phyloP scores from a whole-genome alignment of 2,329 filamentous ascomycete genomes.

The Neopestalotiopsis clavispora region DNA sequence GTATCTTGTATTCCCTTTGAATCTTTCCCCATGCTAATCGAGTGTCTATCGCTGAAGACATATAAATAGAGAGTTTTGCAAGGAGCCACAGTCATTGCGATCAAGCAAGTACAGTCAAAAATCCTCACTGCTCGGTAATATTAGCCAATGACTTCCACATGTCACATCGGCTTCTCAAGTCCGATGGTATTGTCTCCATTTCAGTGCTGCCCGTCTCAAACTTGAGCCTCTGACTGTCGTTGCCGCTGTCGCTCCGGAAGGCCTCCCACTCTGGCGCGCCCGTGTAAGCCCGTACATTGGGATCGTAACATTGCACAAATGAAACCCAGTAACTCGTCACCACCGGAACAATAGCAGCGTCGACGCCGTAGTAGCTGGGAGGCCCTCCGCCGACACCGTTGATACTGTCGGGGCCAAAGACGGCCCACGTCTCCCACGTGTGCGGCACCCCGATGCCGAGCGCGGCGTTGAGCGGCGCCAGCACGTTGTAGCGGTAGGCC shows the following conservation, averaged over 20 bases:
- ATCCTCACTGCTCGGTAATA: slow-evolving; percentile 34
- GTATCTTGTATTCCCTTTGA: no score
- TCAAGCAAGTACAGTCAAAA: no score
- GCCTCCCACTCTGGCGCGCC: slow-evolving; percentile 46
- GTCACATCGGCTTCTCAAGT: slow-evolving; percentile 42
- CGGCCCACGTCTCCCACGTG: slow-evolving; percentile 50
- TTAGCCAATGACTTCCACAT: slow-evolving; percentile 46
- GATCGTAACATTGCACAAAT: slow-evolving; percentile 51
- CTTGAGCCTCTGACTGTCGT: slow-evolving; percentile 36
- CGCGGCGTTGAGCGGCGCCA: slow-evolving; percentile 40
- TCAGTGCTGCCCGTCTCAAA: slow-evolving; percentile 44
- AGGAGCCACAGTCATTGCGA: background rate
- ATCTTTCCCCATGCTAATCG: no score
- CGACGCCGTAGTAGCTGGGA: slow-evolving; percentile 48
- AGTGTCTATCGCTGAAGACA: no score
- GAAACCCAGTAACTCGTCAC: slow-evolving; percentile 56
- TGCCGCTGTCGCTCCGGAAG: slow-evolving; percentile 34
- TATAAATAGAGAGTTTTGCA: background rate
- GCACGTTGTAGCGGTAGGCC: slow-evolving; percentile 56
- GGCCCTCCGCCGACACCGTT: slow-evolving; percentile 29
- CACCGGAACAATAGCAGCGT: slow-evolving; percentile 48
- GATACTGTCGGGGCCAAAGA: slow-evolving; percentile 51
- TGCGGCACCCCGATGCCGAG: slow-evolving; percentile 53
- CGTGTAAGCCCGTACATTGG: slow-evolving; percentile 41
- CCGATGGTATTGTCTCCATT: slow-evolving; percentile 44